These are phyloP conservation scores for Globisporangium cylindrosporum DNA, from an alignment of 352 stramenopile species.

Conservation along the genomic window DNA sequence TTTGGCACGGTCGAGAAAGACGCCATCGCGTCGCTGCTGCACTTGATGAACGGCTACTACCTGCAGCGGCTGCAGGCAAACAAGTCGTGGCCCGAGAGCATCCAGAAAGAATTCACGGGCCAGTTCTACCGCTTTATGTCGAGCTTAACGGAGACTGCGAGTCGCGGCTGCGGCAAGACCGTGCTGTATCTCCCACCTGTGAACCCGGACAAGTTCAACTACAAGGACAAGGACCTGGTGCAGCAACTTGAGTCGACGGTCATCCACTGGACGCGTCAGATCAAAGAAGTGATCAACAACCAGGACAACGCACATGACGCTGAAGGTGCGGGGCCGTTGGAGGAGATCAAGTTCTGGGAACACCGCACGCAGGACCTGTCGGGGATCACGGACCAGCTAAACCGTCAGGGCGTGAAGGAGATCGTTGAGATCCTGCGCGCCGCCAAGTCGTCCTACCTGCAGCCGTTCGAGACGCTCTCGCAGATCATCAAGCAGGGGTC, in stretches of 20 bases:
- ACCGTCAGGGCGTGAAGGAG: slow-evolving; percentile 87
- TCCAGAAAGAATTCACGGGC: slow-evolving; percentile 92
- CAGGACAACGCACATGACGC: slow-evolving; percentile 91
- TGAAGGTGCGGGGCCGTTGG: slow-evolving; percentile 88
- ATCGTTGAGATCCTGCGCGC: slow-evolving; percentile 85
- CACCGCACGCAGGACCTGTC: slow-evolving; percentile 90
- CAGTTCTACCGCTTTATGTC: slow-evolving; percentile 96
- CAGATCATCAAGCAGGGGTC: slow-evolving; percentile 93
- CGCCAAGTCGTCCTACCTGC: slow-evolving; percentile 93
- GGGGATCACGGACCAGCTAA: slow-evolving; percentile 92
- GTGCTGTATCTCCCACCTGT: slow-evolving; percentile 92
- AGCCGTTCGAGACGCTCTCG: slow-evolving; percentile 90
- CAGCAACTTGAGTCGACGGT: slow-evolving; percentile 96
- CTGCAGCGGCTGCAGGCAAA: slow-evolving; percentile 79
- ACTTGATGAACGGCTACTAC: slow-evolving; percentile 86
- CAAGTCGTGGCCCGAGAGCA: slow-evolving; percentile 89
- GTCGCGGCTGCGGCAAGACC: slow-evolving; percentile 90
- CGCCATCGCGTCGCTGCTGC: slow-evolving; percentile 72
- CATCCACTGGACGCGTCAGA: slow-evolving; percentile 96
- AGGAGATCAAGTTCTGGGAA: slow-evolving; percentile 97
- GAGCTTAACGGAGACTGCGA: slow-evolving; percentile 91
- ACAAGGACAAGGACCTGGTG: slow-evolving; percentile 93
- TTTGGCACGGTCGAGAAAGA: slow-evolving; percentile 79
- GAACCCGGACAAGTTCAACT: slow-evolving; percentile 76
- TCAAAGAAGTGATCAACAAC: slow-evolving; percentile 97